Percentiles rank a stretch among this genome's conserved stretches.
Conservation (phyloP, 768 basidiomycete species). For the Rhizopogon sp. region DNA sequence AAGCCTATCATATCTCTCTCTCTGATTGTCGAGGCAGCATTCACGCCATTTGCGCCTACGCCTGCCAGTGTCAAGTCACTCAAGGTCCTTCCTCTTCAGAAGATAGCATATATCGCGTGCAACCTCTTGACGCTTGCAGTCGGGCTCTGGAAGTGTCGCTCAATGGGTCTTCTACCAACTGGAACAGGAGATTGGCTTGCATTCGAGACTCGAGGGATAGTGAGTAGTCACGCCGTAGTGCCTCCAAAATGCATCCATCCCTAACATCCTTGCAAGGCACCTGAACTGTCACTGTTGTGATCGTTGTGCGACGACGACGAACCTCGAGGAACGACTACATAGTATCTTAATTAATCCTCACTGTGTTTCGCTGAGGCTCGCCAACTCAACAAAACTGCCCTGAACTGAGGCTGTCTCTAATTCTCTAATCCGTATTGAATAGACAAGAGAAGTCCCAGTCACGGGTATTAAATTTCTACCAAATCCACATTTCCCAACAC, state of each 20-base stretch:
- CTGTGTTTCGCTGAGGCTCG: not conserved
- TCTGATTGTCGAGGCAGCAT: slow-evolving; percentile 38
- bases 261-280: slow-evolving; percentile 26
- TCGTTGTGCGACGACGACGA: not conserved
- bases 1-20: not conserved
- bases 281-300: slow-evolving; percentile 39
- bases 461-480: slow-evolving; percentile 32
- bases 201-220: slow-evolving; percentile 76
- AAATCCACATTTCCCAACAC: slow-evolving; percentile 23
- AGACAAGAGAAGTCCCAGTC: slow-evolving; percentile 14
- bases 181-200: slow-evolving; percentile 95
- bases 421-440: slow-evolving; percentile 1
- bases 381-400: not conserved
- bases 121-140: slow-evolving; percentile 76
- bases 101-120: slow-evolving; percentile 64
- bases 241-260: not conserved
- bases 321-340: not conserved
- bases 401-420: not conserved
- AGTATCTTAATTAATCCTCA: not conserved
- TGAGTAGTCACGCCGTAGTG: slow-evolving; percentile 23
- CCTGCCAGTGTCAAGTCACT: slow-evolving; percentile 39
- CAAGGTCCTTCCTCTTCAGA: slow-evolving; percentile 61
- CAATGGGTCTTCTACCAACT: slow-evolving; percentile 87
- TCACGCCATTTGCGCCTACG: slow-evolving; percentile 60
- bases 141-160: slow-evolving; percentile 89